phyloP scores from a whole-genome alignment of 352 stramenopile genomes.

The Pythium guiyangense region DNA sequence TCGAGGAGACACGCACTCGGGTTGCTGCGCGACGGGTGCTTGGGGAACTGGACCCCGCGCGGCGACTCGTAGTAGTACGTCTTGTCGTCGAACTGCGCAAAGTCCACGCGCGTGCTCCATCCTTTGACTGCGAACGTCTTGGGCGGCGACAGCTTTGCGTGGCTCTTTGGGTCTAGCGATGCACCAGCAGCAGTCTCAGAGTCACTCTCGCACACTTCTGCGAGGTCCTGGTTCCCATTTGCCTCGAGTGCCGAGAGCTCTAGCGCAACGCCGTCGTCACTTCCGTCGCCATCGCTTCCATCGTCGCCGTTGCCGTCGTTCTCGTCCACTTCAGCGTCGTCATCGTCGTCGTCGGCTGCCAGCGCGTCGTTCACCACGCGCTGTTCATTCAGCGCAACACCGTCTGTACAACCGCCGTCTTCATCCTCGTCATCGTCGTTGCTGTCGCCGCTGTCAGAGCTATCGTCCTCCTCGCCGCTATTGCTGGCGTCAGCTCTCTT shows the following conservation, averaged over 20 bases:
- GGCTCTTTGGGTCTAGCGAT: not conserved
- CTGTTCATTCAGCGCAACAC: not conserved
- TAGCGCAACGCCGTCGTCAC: conserved; percentile 15
- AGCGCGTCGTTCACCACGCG: not conserved
- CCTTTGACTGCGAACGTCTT: conserved; percentile 9
- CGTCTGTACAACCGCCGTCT: conserved; percentile 1
- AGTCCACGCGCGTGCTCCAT: conserved; percentile 1
- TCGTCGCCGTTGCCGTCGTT: conserved; percentile 35
- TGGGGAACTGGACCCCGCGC: conserved; percentile 12
- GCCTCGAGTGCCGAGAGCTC: conserved; percentile 5
- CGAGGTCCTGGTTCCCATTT: not conserved
- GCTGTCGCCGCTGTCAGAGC: not conserved
- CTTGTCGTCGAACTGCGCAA: conserved; percentile 9
- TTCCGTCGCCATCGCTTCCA: conserved; percentile 31
- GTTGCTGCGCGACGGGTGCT: conserved; percentile 19
- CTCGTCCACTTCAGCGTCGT: conserved; percentile 2
- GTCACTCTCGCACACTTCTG: conserved; percentile 1
- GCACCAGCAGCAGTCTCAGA: not conserved
- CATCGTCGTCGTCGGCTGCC: conserved; percentile 13
- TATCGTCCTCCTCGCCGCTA: not conserved
- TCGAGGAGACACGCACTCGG: not conserved
- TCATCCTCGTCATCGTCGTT: conserved; percentile 1
- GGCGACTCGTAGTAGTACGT: conserved; percentile 13
- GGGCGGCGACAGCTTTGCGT: not conserved
- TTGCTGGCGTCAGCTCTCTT: not conserved